A percentile compares a stretch with the other conserved stretches of the same genome.
Conservation (phyloP, 495 filamentous ascomycete genomes). For the Amniculicola lignicola region DNA sequence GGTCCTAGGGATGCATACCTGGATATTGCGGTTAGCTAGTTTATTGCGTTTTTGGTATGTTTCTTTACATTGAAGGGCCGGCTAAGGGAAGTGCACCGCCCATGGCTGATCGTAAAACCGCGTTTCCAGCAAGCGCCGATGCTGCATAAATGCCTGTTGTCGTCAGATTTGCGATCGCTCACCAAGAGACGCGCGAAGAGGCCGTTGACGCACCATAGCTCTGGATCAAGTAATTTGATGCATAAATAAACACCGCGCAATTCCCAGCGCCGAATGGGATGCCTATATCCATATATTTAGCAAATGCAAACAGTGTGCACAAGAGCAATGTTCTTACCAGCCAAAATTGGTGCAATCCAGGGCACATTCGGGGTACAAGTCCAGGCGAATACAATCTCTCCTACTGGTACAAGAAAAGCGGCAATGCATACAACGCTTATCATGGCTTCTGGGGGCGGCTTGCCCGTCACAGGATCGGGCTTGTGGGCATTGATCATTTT, state of each 20-base stretch:
- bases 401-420: conserved; percentile 62
- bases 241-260: conserved; percentile 74
- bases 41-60: too few species aligned
- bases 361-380: conserved; percentile 71
- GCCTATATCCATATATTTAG: too few species aligned
- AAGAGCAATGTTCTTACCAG: too few species aligned
- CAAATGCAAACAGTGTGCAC: too few species aligned
- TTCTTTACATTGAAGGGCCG: conserved; percentile 67
- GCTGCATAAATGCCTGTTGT: conserved; percentile 66
- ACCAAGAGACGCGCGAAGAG: too few species aligned
- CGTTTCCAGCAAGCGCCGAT: conserved; percentile 72
- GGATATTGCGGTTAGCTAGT: too few species aligned
- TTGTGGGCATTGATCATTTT: conserved; percentile 67
- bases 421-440: conserved; percentile 70
- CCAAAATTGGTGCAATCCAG: conserved; percentile 70
- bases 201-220: conserved; percentile 78
- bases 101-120: conserved; percentile 62
- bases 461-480: conserved; percentile 66
- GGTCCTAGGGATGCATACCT: conserved; percentile 66
- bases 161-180: too few species aligned
- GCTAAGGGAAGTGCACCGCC: conserved; percentile 73
- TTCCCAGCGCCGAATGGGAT: conserved; percentile 79
- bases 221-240: conserved; percentile 70
- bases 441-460: conserved; percentile 67
- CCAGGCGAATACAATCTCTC: conserved; percentile 78